Percentiles rank a stretch among this genome's conserved stretches.
phyloP scores from a whole-genome alignment of 371 early-diverging fungal species.

The Chytridiales sp. region DNA sequence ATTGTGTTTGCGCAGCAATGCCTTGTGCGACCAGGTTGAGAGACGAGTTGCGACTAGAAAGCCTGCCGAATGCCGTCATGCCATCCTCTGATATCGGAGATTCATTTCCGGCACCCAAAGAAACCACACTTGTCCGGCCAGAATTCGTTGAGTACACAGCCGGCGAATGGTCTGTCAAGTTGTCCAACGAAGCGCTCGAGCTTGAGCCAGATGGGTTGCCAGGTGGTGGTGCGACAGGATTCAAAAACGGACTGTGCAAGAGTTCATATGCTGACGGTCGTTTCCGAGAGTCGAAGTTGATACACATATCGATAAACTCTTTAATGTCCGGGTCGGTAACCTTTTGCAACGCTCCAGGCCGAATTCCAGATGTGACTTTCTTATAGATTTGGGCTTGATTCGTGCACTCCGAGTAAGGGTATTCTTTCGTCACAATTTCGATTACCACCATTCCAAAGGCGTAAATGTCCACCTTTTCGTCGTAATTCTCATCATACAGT shows the following conservation, averaged over 20 bases:
- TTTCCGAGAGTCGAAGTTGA: slow-evolving; percentile 40
- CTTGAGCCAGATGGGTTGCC: background rate
- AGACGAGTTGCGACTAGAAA: too few relatives aligned
- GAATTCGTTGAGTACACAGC: too few relatives aligned
- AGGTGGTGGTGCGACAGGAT: too few relatives aligned
- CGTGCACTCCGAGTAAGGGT: slow-evolving; percentile 85
- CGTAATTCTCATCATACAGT: slow-evolving; percentile 87
- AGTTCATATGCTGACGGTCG: slow-evolving; percentile 52
- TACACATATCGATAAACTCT: slow-evolving; percentile 58
- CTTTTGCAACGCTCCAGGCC: slow-evolving; percentile 50
- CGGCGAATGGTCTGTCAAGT: background rate
- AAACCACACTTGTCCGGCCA: too few relatives aligned
- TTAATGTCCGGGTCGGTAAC: slow-evolving; percentile 53
- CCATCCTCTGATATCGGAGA: too few relatives aligned
- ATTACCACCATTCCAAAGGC: slow-evolving; percentile 89
- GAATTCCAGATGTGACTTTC: slow-evolving; percentile 74
- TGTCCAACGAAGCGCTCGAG: background rate
- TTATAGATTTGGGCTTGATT: slow-evolving; percentile 85
- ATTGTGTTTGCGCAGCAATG: too few relatives aligned
- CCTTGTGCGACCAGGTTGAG: too few relatives aligned
- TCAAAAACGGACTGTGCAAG: slow-evolving; percentile 44
- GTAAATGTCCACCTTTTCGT: slow-evolving; percentile 87
- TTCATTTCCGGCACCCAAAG: too few relatives aligned
- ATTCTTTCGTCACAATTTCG: slow-evolving; percentile 87
- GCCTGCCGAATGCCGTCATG: too few relatives aligned